These are phyloP conservation scores for Fomes fomentarius DNA, from an alignment of 1,284 basidiomycete genomes.

Conservation along the genomic window DNA sequence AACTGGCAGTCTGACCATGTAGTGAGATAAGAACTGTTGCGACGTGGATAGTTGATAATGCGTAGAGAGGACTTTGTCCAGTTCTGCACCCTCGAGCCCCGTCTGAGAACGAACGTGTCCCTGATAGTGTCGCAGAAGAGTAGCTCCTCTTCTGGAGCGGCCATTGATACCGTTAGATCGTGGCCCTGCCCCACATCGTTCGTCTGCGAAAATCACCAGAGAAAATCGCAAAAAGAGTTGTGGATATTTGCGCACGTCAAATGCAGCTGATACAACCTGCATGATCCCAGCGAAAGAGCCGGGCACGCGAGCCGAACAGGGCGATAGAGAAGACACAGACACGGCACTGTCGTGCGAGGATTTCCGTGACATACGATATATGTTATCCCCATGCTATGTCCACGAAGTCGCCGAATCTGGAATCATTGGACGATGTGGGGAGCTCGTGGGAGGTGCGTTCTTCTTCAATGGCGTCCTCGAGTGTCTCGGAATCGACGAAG, in stretches of 20 bases:
- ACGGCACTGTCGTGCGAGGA: slow-evolving; percentile 10
- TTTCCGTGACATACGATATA: slow-evolving; percentile 7
- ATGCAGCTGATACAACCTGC: slow-evolving; percentile 15
- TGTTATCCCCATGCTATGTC: not conserved
- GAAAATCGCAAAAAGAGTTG: not conserved
- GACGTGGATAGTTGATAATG: not conserved
- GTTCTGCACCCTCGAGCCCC: not conserved
- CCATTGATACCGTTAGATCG: not conserved
- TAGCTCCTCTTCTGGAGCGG: not conserved
- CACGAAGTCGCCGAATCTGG: no score
- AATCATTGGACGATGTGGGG: not conserved
- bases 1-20: not conserved
- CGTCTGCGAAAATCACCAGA: not conserved
- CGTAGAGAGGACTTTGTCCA: not conserved
- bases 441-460: not conserved
- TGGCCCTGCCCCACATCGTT: not conserved
- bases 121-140: not conserved
- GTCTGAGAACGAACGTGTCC: not conserved
- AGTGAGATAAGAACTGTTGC: not conserved
- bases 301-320: not conserved
- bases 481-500: slow-evolving; percentile 12
- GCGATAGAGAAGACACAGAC: slow-evolving; percentile 5
- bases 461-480: not conserved
- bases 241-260: slow-evolving; percentile 3
- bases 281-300: slow-evolving; percentile 16